phyloP scores from a whole-genome alignment of 306 rosid species.

The Abrus pulchellus region DNA sequence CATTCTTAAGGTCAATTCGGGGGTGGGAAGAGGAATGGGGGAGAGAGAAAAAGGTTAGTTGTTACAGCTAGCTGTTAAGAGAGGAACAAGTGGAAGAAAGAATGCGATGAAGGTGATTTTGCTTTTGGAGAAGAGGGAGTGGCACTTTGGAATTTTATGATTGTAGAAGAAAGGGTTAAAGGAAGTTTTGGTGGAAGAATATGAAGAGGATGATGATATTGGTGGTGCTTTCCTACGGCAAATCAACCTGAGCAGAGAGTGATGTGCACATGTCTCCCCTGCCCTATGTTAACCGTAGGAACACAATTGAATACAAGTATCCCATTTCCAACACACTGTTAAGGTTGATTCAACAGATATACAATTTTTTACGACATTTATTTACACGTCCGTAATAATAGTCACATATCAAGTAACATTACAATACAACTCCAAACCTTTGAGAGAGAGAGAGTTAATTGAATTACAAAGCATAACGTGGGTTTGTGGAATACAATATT shows the following conservation, averaged over 20 bases:
- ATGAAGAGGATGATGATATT: conserved; percentile 27
- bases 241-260: conserved; percentile 46
- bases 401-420: not conserved
- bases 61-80: conserved; percentile 37
- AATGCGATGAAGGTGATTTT: conserved; percentile 16
- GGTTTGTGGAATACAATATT: conserved; percentile 29
- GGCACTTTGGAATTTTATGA: conserved; percentile 46
- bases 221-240: conserved; percentile 47
- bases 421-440: not conserved
- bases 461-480: conserved; percentile 17
- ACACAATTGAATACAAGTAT: not conserved
- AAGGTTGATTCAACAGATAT: not conserved
- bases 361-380: not conserved
- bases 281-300: not conserved
- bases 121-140: conserved; percentile 37
- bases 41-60: conserved; percentile 45
- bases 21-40: conserved; percentile 19
- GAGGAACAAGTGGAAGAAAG: conserved; percentile 47
- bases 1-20: not conserved
- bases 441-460: conserved; percentile 13
- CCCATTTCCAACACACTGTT: not conserved
- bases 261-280: conserved; percentile 53
- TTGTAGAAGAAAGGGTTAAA: conserved; percentile 39
- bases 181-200: conserved; percentile 44
- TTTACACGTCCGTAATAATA: not conserved